phyloP scores from a whole-genome alignment of 1,139 yeast species.

The Kodamaea alishanica region DNA sequence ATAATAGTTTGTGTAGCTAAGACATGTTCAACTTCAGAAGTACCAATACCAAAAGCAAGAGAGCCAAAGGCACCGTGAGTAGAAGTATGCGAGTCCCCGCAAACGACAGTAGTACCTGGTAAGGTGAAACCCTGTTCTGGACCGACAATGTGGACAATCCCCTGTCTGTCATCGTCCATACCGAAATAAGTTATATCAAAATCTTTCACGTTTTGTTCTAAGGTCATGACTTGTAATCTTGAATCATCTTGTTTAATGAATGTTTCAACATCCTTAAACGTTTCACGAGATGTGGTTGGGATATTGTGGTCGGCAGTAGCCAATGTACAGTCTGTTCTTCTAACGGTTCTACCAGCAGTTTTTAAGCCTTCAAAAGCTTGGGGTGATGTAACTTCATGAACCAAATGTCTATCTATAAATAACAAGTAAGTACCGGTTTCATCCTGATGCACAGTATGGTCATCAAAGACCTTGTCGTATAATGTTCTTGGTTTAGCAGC shows the following conservation, averaged over 20 bases:
- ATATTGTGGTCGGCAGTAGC: slow-evolving; percentile 98
- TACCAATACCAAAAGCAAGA: slow-evolving; percentile 98
- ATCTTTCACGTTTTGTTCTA: slow-evolving; percentile 87
- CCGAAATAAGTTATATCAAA: slow-evolving; percentile 91
- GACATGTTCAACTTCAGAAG: slow-evolving; percentile 98
- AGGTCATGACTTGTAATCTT: slow-evolving; percentile 83
- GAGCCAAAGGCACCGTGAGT: slow-evolving; percentile 99
- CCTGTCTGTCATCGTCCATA: slow-evolving; percentile 90
- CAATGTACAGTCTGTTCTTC: slow-evolving; percentile 91
- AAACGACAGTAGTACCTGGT: slow-evolving; percentile 97
- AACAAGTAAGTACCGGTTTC: slow-evolving; percentile 81
- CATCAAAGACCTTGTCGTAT: slow-evolving; percentile 94
- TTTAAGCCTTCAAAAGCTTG: slow-evolving; percentile 96
- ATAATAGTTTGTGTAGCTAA: slow-evolving; percentile 94
- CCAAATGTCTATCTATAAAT: slow-evolving; percentile 93
- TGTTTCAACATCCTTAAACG: slow-evolving; percentile 69
- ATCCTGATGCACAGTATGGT: slow-evolving; percentile 86
- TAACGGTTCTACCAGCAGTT: slow-evolving; percentile 80
- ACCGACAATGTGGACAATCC: slow-evolving; percentile 96
- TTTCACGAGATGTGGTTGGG: slow-evolving; percentile 81
- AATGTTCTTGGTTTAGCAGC: slow-evolving; percentile 52
- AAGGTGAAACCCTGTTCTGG: slow-evolving; percentile 98
- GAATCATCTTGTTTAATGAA: slow-evolving; percentile 91
- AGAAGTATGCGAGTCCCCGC: slow-evolving; percentile 98
- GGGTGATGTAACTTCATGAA: slow-evolving; percentile 97